Evolutionary conservation across 352 stramenopile species (phyloP).

Genomic region (Aphanomyces euteiches): DNA sequence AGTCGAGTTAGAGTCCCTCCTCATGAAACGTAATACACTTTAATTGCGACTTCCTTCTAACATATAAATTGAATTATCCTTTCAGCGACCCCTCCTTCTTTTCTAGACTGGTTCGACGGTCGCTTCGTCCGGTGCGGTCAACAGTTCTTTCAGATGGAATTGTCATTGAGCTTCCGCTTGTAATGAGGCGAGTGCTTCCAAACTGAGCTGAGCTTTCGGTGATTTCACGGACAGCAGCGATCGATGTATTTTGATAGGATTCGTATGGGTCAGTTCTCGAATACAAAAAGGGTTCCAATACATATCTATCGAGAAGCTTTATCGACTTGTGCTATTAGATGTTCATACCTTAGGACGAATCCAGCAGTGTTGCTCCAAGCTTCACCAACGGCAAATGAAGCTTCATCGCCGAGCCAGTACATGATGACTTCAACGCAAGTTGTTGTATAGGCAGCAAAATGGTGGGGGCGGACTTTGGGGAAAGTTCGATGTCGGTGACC

Average conservation of each 20-base stretch:
- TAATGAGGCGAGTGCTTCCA: too few species aligned
- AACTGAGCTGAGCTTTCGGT: slow-evolving; percentile 11
- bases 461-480: slow-evolving; percentile 21
- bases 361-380: slow-evolving; percentile 25
- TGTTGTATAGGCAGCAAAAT: slow-evolving; percentile 24
- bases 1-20: too few species aligned
- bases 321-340: neutral
- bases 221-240: slow-evolving; percentile 27
- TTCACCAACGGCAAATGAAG: slow-evolving; percentile 16
- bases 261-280: slow-evolving; percentile 24
- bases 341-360: slow-evolving; percentile 22
- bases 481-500: slow-evolving; percentile 24
- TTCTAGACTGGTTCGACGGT: too few species aligned
- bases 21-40: too few species aligned
- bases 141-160: too few species aligned
- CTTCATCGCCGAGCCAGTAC: slow-evolving; percentile 28
- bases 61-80: too few species aligned
- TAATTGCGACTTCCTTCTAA: too few species aligned
- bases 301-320: neutral
- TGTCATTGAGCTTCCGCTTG: too few species aligned
- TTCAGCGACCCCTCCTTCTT: too few species aligned
- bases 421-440: slow-evolving; percentile 28
- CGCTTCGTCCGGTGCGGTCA: too few species aligned
- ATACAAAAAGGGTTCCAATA: slow-evolving; percentile 25
- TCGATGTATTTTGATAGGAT: slow-evolving; percentile 29